Conservation (phyloP, 225 moss, liverwort and hornwort genomes). For the Climacium dendroides region DNA sequence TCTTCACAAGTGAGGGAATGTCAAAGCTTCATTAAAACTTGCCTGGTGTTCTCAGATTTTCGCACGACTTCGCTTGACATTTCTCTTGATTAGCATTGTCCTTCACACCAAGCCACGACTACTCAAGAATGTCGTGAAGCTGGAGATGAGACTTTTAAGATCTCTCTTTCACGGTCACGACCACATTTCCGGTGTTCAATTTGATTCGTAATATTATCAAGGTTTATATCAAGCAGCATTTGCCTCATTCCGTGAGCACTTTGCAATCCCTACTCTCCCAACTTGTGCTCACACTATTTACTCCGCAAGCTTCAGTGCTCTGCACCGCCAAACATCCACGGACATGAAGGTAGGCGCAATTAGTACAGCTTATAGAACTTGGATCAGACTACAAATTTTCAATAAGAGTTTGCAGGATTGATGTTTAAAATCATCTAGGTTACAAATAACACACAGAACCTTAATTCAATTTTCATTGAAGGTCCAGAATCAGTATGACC, state of each 20-base stretch:
- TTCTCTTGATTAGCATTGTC: not conserved
- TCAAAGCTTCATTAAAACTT: not conserved
- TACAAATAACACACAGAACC: not conserved
- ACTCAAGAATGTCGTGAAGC: not conserved
- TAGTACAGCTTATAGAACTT: not conserved
- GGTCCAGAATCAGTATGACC: not conserved
- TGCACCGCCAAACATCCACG: not conserved
- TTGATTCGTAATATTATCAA: not conserved
- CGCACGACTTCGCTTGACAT: not conserved
- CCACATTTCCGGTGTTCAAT: not conserved
- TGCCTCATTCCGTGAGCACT: no score
- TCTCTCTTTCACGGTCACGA: not conserved
- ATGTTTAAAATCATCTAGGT: not conserved
- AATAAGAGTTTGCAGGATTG: not conserved
- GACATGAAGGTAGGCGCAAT: not conserved
- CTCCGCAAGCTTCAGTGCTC: not conserved
- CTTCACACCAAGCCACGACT: not conserved
- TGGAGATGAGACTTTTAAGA: not conserved
- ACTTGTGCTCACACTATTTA: not conserved
- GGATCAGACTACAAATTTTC: not conserved
- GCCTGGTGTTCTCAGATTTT: not conserved
- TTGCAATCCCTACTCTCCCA: not conserved
- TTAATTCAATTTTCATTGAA: not conserved
- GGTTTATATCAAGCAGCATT: no score
- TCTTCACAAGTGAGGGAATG: not conserved